Evolutionary conservation across 495 filamentous ascomycete species (phyloP).

Genomic region (Sabuloglossum arenarium): DNA sequence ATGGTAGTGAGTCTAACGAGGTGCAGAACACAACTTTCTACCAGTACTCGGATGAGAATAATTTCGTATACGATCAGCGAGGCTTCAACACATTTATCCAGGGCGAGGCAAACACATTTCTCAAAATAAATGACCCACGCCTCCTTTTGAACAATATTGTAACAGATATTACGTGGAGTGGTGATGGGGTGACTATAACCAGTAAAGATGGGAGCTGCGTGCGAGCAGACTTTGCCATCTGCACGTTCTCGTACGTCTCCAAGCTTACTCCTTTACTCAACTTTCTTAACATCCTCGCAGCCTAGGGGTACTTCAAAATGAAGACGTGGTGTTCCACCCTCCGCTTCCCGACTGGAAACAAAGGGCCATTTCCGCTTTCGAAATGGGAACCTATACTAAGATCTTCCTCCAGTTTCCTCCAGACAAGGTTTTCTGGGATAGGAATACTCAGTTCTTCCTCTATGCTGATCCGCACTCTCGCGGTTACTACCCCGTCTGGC

Average conservation of each 20-base stretch:
- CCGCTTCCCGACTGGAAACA: conserved; percentile 37
- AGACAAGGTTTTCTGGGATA: conserved; percentile 48
- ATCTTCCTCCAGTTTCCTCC: conserved; percentile 47
- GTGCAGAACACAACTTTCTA: conserved; percentile 17
- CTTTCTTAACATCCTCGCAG: conserved; percentile 4
- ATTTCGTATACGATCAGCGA: conserved; percentile 43
- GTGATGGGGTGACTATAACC: conserved; percentile 32
- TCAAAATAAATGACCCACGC: conserved; percentile 32
- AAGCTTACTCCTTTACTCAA: background rate
- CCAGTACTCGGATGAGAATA: conserved; percentile 31
- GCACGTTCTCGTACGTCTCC: conserved; percentile 27
- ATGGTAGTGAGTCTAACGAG: background rate
- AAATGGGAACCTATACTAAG: conserved; percentile 62
- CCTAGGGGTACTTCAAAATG: conserved; percentile 47
- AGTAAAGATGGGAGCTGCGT: conserved; percentile 36
- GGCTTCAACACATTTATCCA: conserved; percentile 46
- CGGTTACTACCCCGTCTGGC: conserved; percentile 52
- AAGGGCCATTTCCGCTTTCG: conserved; percentile 40
- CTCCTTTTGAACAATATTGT: conserved; percentile 39
- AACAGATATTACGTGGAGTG: conserved; percentile 33
- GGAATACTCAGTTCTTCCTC: conserved; percentile 43
- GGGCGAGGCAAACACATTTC: conserved; percentile 39
- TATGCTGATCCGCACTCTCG: conserved; percentile 41
- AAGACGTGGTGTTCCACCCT: conserved; percentile 37
- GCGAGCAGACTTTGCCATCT: conserved; percentile 35